A percentile compares a stretch with the other conserved stretches of the same genome.
These are phyloP conservation scores for Penicillium psychrosexuale DNA, from an alignment of 2,329 filamentous ascomycete genomes.

Conservation along the genomic window DNA sequence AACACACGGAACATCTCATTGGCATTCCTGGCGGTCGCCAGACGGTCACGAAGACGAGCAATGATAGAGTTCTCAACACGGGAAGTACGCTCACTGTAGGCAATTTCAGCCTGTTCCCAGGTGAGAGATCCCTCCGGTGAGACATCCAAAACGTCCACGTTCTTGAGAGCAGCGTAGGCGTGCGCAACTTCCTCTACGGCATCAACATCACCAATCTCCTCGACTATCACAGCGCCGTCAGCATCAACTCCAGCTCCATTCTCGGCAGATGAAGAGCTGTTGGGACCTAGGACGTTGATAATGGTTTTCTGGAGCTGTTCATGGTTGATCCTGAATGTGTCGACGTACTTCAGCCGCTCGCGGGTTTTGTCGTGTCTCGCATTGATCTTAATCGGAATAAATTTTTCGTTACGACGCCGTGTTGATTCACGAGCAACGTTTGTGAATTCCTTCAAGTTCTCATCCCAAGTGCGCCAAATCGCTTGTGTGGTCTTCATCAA, in stretches of 20 bases:
- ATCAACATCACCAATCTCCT: slow-evolving; percentile 96
- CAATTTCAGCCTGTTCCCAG: slow-evolving; percentile 91
- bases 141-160: slow-evolving; percentile 92
- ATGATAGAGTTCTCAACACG: slow-evolving; percentile 99
- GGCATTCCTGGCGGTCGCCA: slow-evolving; percentile 92
- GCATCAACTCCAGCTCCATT: slow-evolving; percentile 39
- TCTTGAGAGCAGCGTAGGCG: slow-evolving; percentile 89
- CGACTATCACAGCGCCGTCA: slow-evolving; percentile 69
- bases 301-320: slow-evolving; percentile 97
- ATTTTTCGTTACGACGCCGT: slow-evolving; percentile 89
- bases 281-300: slow-evolving; percentile 87
- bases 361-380: slow-evolving; percentile 86
- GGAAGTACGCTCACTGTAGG: slow-evolving; percentile 95
- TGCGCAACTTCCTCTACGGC: slow-evolving; percentile 94
- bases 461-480: slow-evolving; percentile 92
- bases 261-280: slow-evolving; percentile 56
- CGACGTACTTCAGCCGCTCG: slow-evolving; percentile 86
- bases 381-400: slow-evolving; percentile 95
- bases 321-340: slow-evolving; percentile 92
- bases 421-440: slow-evolving; percentile 96
- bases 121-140: slow-evolving; percentile 82
- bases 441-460: slow-evolving; percentile 95
- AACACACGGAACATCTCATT: slow-evolving; percentile 99
- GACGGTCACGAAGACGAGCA: slow-evolving; percentile 81
- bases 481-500: slow-evolving; percentile 79